A percentile compares a stretch with the other conserved stretches of the same genome.
These are phyloP conservation scores for Pseudogymnoascus sp. DNA, from an alignment of 2,329 filamentous ascomycete species.

Conservation along the genomic window DNA sequence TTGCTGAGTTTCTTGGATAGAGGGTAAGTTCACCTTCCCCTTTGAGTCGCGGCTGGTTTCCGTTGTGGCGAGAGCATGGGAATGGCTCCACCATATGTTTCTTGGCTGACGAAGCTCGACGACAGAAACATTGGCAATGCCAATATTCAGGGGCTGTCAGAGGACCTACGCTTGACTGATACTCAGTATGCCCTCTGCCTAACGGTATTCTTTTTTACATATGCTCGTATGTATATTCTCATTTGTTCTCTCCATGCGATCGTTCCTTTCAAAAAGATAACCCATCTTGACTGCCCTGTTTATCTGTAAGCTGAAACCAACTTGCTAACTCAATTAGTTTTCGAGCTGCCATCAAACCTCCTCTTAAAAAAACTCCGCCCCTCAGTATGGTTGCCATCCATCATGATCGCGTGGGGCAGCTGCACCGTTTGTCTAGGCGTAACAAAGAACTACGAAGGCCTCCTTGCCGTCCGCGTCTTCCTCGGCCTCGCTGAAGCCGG, in stretches of 20 bases:
- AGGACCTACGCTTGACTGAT: slow-evolving; percentile 12
- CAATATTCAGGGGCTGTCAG: slow-evolving; percentile 12
- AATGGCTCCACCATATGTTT: neutral
- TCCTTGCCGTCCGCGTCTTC: slow-evolving; percentile 37
- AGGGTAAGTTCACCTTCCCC: slow-evolving; percentile 3
- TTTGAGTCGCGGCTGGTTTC: neutral
- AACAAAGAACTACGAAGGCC: slow-evolving; percentile 52
- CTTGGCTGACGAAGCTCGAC: neutral
- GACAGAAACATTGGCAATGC: slow-evolving; percentile 60
- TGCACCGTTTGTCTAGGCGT: slow-evolving; percentile 64
- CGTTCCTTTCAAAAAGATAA: neutral
- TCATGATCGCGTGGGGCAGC: slow-evolving; percentile 56
- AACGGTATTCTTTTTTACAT: slow-evolving; percentile 47
- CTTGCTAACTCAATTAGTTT: neutral
- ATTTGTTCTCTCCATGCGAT: neutral
- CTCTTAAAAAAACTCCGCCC: slow-evolving; percentile 37
- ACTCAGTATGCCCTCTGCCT: slow-evolving; percentile 24
- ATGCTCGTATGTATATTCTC: slow-evolving; percentile 21
- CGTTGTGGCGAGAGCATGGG: neutral
- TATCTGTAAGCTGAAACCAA: neutral
- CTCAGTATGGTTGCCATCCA: slow-evolving; percentile 55
- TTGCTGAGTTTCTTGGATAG: slow-evolving; percentile 68
- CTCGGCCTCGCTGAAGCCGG: slow-evolving; percentile 19
- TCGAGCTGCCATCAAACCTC: slow-evolving; percentile 26
- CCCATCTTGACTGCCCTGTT: neutral